A percentile compares a stretch with the other conserved stretches of the same genome.
Conservation (phyloP, 768 basidiomycete genomes). For the Tylopilus sp. region DNA sequence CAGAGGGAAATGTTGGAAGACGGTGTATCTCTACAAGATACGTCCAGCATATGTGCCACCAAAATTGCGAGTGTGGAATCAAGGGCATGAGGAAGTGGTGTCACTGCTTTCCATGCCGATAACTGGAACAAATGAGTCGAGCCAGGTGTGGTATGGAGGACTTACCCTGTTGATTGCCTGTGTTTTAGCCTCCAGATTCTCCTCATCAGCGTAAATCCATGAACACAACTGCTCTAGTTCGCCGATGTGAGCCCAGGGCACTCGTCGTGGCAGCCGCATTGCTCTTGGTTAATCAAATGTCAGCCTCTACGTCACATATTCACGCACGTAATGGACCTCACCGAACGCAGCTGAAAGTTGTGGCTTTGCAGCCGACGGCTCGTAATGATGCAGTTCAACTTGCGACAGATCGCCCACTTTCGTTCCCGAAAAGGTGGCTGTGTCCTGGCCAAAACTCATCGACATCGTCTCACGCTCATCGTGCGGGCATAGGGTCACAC, state of each 20-base stretch:
- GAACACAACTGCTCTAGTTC: constrained; percentile 76
- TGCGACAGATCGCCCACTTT: too few relatives aligned
- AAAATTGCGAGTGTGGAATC: constrained; percentile 69
- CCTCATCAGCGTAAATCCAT: constrained; percentile 70
- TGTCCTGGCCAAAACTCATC: neutral
- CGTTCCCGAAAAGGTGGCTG: neutral
- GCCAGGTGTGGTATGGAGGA: constrained; percentile 8
- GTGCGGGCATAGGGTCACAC: too few relatives aligned
- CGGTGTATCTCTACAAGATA: constrained; percentile 13
- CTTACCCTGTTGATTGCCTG: constrained; percentile 65
- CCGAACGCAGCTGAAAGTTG: neutral
- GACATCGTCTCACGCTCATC: too few relatives aligned
- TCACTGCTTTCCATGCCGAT: constrained; percentile 75
- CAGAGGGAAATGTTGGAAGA: constrained; percentile 38
- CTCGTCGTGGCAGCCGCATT: constrained; percentile 76
- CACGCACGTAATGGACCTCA: neutral
- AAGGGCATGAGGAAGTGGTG: constrained; percentile 76
- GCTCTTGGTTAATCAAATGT: neutral
- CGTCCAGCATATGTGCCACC: constrained; percentile 56
- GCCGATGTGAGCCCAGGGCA: constrained; percentile 67
- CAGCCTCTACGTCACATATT: neutral
- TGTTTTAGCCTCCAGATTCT: constrained; percentile 50
- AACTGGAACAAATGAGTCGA: constrained; percentile 42
- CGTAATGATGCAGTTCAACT: too few relatives aligned
- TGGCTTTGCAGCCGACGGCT: neutral